Base-by-base conservation (phyloP, 345 rosid species). In the Acer saccharum region DNA sequence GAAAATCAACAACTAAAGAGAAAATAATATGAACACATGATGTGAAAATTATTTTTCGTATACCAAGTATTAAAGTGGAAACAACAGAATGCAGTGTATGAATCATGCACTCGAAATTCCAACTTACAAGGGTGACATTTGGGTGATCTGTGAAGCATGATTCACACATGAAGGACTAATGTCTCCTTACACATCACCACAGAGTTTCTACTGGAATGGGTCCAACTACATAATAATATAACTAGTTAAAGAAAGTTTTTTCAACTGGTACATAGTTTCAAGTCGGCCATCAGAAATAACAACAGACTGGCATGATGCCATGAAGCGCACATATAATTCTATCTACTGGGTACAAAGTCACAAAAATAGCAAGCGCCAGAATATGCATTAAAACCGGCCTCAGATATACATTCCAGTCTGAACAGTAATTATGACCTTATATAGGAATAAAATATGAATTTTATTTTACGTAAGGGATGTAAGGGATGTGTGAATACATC, bases 21-120 rank as follows among this genome's bases (percentile, higher is more conserved):
- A 70, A 72, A 27, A 23, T 8, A 55, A 23, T 52, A 35, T 20
- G 41, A n/a, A 44, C 41, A 58, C 77, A 35, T 12, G 48, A 68
- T 32, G 54, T 11, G 10, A 44, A 81, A 69, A 65, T 25, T 35
- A 16, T 23, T 29, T 11, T 46, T 6, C 12, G 64, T 8, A 54
- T 9, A 43, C 44, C 11, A 29, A 29, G 23, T 2, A 57, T 14
- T 65, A 32, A 72, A 17, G 6, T 16, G 8, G 67, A 17, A 62
- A 66, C 46, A 75, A 67, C 76, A 80, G 6, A 69, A 65, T 50
- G 46, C 23, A 25, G 55, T 6, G 67, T 13, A 20, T 32, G 4
- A 16, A 14, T 21, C 57, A 41, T 3, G 39, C 5, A 72, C 50
- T 39, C 18, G 14, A 54, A 50, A 71, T 55, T 13, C 14, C 29